phyloP scores from a whole-genome alignment of 163 green algal genomes.

The Scenedesmus sp. region DNA sequence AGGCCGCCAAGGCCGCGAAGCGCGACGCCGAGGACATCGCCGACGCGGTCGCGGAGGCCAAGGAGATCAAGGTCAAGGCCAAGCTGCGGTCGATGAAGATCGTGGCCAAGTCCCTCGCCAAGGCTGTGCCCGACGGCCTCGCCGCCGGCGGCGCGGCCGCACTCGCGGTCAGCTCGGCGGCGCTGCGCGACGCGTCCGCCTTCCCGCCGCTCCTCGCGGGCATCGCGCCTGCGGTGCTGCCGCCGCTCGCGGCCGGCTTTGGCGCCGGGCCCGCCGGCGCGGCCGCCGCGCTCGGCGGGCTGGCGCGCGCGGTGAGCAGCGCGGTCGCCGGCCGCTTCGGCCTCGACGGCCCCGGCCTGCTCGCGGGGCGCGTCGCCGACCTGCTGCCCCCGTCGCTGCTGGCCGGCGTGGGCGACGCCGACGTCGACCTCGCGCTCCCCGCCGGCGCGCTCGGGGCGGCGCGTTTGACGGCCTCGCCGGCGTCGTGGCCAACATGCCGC shows the following conservation, averaged over 20 bases:
- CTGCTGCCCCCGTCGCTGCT: slow-evolving; percentile 25
- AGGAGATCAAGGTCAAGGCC: slow-evolving; percentile 11
- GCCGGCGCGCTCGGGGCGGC: not conserved
- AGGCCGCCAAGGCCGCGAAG: slow-evolving; percentile 1
- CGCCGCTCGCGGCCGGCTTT: not conserved
- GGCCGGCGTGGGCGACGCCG: slow-evolving; percentile 1
- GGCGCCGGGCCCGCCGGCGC: not conserved
- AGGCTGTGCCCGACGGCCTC: slow-evolving; percentile 10
- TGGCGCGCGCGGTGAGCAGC: slow-evolving; percentile 3
- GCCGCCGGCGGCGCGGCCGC: slow-evolving; percentile 10
- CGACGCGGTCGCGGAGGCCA: slow-evolving; percentile 29
- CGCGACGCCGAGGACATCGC: slow-evolving; percentile 12
- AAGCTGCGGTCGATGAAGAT: slow-evolving; percentile 18
- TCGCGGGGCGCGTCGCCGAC: slow-evolving; percentile 8
- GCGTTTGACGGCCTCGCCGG: slow-evolving; percentile 6
- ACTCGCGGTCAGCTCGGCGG: slow-evolving; percentile 12
- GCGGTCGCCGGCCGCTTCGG: slow-evolving; percentile 13
- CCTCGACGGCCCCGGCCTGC: slow-evolving; percentile 19
- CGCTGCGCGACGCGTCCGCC: slow-evolving; percentile 4
- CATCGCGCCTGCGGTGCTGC: slow-evolving; percentile 14
- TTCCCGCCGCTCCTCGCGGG: slow-evolving; percentile 9
- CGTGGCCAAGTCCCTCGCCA: slow-evolving; percentile 19
- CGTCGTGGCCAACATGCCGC: slow-evolving; percentile 20
- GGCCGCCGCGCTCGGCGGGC: not conserved
- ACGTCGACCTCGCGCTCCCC: not conserved